Evolutionary conservation across 495 filamentous ascomycete genomes (phyloP).

Genomic region (Aspergillus sclerotiicarbonarius): DNA sequence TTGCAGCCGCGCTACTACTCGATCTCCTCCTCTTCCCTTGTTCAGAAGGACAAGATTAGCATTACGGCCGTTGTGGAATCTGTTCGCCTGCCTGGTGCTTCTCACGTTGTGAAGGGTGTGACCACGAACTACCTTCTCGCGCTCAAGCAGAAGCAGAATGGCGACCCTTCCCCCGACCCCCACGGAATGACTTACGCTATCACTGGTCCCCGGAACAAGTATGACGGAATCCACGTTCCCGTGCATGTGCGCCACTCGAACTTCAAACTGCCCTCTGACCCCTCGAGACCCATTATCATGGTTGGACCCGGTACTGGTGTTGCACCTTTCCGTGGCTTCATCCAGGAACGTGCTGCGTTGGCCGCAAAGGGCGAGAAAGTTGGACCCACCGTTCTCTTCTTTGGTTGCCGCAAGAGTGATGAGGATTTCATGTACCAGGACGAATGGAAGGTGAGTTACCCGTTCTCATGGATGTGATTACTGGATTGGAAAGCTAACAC

Average conservation of each 20-base stretch:
- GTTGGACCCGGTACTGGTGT: slow-evolving; percentile 96
- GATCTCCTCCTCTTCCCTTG: slow-evolving; percentile 93
- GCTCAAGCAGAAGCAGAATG: slow-evolving; percentile 95
- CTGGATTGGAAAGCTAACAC: not conserved
- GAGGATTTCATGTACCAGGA: slow-evolving; percentile 93
- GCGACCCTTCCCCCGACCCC: slow-evolving; percentile 78
- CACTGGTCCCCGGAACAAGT: slow-evolving; percentile 90
- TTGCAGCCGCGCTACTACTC: slow-evolving; percentile 98
- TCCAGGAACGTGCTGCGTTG: slow-evolving; percentile 86
- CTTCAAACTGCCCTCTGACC: slow-evolving; percentile 97
- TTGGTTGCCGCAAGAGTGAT: slow-evolving; percentile 77
- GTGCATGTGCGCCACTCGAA: slow-evolving; percentile 98
- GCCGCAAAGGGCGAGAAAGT: slow-evolving; percentile 79
- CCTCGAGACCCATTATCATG: slow-evolving; percentile 90
- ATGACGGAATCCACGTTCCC: slow-evolving; percentile 92
- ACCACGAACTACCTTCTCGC: slow-evolving; percentile 97
- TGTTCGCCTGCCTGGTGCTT: slow-evolving; percentile 68
- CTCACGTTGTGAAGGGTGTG: slow-evolving; percentile 86
- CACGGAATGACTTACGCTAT: slow-evolving; percentile 89
- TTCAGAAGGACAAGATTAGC: slow-evolving; percentile 90
- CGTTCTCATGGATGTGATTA: not conserved
- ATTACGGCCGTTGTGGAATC: slow-evolving; percentile 95
- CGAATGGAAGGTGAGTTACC: slow-evolving; percentile 82
- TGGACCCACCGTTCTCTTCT: slow-evolving; percentile 89
- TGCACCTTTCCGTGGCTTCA: slow-evolving; percentile 91